Conservation (phyloP, 305 asterid genomes). For the Lippia alba region DNA sequence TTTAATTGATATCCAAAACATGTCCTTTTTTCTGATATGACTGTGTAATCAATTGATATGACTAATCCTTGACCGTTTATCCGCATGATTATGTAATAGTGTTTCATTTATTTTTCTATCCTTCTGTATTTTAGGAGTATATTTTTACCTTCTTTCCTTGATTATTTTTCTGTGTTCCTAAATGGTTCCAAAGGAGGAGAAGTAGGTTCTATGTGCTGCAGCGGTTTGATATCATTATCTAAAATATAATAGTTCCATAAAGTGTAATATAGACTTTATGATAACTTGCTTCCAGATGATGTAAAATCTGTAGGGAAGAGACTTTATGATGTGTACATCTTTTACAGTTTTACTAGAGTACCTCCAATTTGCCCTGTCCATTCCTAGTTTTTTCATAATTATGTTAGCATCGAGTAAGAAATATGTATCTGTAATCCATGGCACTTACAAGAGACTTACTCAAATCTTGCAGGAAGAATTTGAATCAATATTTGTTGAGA, state of each 20-base stretch:
- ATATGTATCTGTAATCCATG: neutral
- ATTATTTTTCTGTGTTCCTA: slow-evolving; percentile 2
- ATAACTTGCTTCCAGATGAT: slow-evolving; percentile 13
- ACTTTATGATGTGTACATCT: neutral
- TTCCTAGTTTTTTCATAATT: slow-evolving; percentile 12
- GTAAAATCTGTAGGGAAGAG: slow-evolving; percentile 5
- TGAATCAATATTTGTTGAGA: slow-evolving; percentile 56
- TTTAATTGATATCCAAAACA: too few relatives aligned
- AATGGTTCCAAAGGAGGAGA: slow-evolving; percentile 1
- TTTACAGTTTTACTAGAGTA: neutral
- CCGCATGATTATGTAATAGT: neutral
- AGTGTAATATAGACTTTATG: slow-evolving; percentile 8
- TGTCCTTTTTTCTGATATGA: too few relatives aligned
- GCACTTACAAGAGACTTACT: slow-evolving; percentile 31
- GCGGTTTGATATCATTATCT: neutral
- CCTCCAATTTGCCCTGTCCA: slow-evolving; percentile 6
- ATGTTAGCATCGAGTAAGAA: neutral
- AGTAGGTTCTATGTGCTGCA: slow-evolving; percentile 11
- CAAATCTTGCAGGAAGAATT: slow-evolving; percentile 63
- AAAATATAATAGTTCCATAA: neutral
- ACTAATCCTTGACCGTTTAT: slow-evolving; percentile 2
- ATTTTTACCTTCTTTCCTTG: slow-evolving; percentile 11
- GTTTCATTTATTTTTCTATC: neutral
- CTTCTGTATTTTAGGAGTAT: slow-evolving; percentile 3
- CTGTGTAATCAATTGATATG: too few relatives aligned